These are phyloP conservation scores for Talaromyces ruber DNA, from an alignment of 495 filamentous ascomycete species.

Conservation along the genomic window DNA sequence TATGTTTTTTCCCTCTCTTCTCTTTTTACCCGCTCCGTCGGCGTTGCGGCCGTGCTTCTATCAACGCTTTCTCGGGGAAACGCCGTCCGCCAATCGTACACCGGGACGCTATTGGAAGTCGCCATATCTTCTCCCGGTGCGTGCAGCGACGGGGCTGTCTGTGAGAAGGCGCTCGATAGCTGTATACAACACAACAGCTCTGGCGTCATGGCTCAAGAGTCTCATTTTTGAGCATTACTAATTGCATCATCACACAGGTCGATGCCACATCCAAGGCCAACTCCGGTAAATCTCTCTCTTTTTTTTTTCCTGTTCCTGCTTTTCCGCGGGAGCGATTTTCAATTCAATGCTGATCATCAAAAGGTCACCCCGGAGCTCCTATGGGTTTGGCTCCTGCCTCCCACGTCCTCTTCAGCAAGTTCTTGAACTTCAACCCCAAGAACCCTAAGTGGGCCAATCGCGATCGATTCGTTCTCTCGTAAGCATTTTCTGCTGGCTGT, in stretches of 20 bases:
- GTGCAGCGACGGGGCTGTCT: background rate
- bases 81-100: background rate
- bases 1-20: slow-evolving; percentile 31
- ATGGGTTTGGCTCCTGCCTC: slow-evolving; percentile 98
- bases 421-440: slow-evolving; percentile 99
- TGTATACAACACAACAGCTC: background rate
- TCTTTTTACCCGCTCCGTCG: background rate
- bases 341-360: background rate
- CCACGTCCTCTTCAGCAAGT: slow-evolving; percentile 97
- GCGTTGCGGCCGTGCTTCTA: background rate
- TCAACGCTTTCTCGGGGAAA: background rate
- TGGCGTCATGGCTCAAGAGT: background rate
- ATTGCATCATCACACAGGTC: slow-evolving; percentile 47
- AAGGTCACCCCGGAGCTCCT: slow-evolving; percentile 92
- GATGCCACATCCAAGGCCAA: slow-evolving; percentile 96
- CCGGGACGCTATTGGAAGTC: background rate
- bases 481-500: slow-evolving; percentile 33
- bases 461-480: slow-evolving; percentile 99
- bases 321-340: background rate
- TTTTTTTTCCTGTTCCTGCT: background rate
- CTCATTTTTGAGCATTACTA: background rate
- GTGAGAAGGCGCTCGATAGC: background rate
- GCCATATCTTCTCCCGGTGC: background rate
- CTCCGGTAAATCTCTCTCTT: slow-evolving; percentile 34
- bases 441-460: slow-evolving; percentile 95